Evolutionary conservation across 495 filamentous ascomycete species (phyloP).

Genomic region (Endocarpon pusillum): DNA sequence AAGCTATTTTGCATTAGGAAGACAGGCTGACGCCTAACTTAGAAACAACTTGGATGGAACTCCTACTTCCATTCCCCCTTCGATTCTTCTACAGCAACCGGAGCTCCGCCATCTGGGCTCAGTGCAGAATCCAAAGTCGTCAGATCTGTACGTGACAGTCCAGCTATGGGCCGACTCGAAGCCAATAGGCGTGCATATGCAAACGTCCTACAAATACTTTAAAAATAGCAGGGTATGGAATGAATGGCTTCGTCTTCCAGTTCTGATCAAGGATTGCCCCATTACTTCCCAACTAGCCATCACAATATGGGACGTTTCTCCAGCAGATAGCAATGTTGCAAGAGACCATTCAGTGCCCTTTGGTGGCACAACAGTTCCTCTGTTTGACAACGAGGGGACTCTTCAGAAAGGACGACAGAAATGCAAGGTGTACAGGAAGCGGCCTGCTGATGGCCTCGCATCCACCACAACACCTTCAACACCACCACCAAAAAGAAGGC

Average conservation of each 20-base stretch:
- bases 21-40: constrained; percentile 9
- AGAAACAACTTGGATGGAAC: constrained; percentile 80
- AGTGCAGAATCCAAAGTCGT: constrained; percentile 49
- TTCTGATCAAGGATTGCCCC: constrained; percentile 64
- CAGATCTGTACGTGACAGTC: constrained; percentile 83
- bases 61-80: constrained; percentile 60
- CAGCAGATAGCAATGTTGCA: constrained; percentile 44
- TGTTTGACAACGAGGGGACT: constrained; percentile 85
- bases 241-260: constrained; percentile 84
- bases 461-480: constrained; percentile 60
- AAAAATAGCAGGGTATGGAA: constrained; percentile 72
- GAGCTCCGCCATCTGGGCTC: constrained; percentile 76
- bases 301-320: constrained; percentile 88
- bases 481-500: constrained; percentile 28
- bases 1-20: too few species aligned
- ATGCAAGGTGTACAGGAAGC: constrained; percentile 66
- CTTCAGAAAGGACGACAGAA: constrained; percentile 84
- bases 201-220: constrained; percentile 83
- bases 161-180: constrained; percentile 96
- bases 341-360: constrained; percentile 72
- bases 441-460: constrained; percentile 72
- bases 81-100: constrained; percentile 56
- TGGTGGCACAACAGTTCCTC: constrained; percentile 74
- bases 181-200: constrained; percentile 74
- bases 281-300: constrained; percentile 71